A percentile compares a stretch with the other conserved stretches of the same genome.
Conservation (phyloP, 176 grass and related monocot species). For the Leersia perrieri region DNA sequence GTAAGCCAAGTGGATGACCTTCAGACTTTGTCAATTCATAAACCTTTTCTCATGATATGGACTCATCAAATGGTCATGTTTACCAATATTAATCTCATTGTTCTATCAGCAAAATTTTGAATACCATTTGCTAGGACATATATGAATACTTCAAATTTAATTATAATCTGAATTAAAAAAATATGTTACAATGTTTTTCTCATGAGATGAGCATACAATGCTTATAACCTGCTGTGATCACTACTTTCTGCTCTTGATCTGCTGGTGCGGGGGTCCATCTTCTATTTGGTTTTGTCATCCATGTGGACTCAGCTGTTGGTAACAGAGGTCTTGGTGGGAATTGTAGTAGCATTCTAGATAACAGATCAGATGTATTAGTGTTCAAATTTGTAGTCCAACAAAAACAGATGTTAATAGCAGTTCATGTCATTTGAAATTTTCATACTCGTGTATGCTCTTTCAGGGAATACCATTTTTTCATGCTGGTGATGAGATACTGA, state of each 20-base stretch:
- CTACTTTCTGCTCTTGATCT: not conserved
- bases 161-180: not conserved
- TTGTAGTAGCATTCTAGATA: not conserved
- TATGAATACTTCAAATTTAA: conserved; percentile 2
- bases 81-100: not conserved
- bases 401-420: not conserved
- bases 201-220: not conserved
- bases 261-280: not conserved
- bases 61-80: not conserved
- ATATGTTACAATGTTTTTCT: not conserved
- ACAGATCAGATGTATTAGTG: not conserved
- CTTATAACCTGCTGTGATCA: not conserved
- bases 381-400: not conserved
- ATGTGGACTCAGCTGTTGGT: not conserved
- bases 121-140: conserved; percentile 13
- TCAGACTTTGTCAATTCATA: not conserved
- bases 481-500: conserved; percentile 88
- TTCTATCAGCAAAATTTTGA: not conserved
- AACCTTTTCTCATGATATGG: not conserved
- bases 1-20: not conserved
- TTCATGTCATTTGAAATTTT: conserved; percentile 5
- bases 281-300: not conserved
- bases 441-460: conserved; percentile 2
- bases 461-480: conserved; percentile 98
- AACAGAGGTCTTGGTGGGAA: not conserved